Evolutionary conservation across 2,329 filamentous ascomycete genomes (phyloP).

Genomic region (Colletotrichum melonis): DNA sequence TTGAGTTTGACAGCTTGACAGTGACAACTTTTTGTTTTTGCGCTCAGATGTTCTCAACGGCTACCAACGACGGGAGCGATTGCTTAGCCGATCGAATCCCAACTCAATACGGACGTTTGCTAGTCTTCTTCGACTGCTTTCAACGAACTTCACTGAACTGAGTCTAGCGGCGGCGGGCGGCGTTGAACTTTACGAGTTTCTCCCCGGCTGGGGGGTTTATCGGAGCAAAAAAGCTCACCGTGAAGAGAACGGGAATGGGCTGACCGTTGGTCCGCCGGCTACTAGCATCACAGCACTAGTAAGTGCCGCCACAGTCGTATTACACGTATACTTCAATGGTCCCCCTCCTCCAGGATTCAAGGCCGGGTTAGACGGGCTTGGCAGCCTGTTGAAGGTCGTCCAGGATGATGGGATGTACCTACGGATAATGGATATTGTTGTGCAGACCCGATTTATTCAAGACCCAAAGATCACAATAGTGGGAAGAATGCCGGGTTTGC

Average conservation of each 20-base stretch:
- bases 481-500: not conserved
- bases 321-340: not conserved
- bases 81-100: not conserved
- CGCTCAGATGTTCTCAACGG: not conserved
- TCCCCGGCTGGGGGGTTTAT: not conserved
- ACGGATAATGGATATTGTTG: not conserved
- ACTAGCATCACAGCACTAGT: not conserved
- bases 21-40: not conserved
- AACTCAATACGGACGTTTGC: not conserved
- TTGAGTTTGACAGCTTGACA: not conserved
- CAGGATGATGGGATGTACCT: not conserved
- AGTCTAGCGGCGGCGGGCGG: not conserved
- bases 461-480: not conserved
- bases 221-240: not conserved
- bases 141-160: not conserved
- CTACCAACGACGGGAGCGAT: not conserved
- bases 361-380: conserved; percentile 3
- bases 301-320: conserved; percentile 21
- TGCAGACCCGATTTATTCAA: not conserved
- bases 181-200: not conserved
- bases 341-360: not conserved
- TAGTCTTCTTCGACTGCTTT: not conserved
- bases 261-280: conserved; percentile 4
- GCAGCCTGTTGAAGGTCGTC: not conserved
- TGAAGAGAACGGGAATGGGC: conserved; percentile 1